Evolutionary conservation across 257 asterid species (phyloP).

Genomic region (Solanum chmielewskii): DNA sequence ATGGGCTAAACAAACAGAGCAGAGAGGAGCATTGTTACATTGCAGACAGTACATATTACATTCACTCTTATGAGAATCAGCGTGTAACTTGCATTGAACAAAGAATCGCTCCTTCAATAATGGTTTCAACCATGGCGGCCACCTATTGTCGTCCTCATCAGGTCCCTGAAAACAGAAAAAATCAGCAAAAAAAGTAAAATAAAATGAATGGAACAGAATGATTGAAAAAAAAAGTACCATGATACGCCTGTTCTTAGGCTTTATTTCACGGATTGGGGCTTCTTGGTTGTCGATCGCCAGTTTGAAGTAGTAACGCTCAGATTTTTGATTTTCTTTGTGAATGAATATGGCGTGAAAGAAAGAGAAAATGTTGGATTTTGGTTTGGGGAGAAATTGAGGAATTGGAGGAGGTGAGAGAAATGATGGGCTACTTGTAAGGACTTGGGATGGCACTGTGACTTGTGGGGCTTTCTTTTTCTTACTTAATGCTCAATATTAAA

Average conservation of each 20-base stretch:
- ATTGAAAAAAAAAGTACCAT: conserved; percentile 33
- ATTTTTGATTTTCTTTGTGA: not conserved
- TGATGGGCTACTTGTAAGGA: conserved; percentile 15
- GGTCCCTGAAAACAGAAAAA: not conserved
- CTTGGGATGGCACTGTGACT: not conserved
- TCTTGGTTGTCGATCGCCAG: conserved; percentile 81
- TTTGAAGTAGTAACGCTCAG: conserved; percentile 18
- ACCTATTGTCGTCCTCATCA: conserved; percentile 6
- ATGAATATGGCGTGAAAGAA: not conserved
- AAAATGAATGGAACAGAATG: not conserved
- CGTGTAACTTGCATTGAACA: conserved; percentile 9
- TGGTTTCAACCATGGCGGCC: conserved; percentile 10
- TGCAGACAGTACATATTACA: conserved; percentile 18
- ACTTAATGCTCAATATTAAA: not conserved
- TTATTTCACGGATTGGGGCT: conserved; percentile 50
- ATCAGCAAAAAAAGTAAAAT: not conserved
- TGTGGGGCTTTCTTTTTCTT: not conserved
- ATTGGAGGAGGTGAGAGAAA: conserved; percentile 29
- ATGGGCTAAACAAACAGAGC: conserved; percentile 7
- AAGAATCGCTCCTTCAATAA: conserved; percentile 3
- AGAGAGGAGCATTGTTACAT: conserved; percentile 6
- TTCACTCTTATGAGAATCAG: conserved; percentile 11
- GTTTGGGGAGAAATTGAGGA: conserved; percentile 13
- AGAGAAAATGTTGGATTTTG: not conserved
- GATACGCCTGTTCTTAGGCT: conserved; percentile 60